Conservation (phyloP, 2,329 filamentous ascomycete species). For the Aspergillus sergii region DNA sequence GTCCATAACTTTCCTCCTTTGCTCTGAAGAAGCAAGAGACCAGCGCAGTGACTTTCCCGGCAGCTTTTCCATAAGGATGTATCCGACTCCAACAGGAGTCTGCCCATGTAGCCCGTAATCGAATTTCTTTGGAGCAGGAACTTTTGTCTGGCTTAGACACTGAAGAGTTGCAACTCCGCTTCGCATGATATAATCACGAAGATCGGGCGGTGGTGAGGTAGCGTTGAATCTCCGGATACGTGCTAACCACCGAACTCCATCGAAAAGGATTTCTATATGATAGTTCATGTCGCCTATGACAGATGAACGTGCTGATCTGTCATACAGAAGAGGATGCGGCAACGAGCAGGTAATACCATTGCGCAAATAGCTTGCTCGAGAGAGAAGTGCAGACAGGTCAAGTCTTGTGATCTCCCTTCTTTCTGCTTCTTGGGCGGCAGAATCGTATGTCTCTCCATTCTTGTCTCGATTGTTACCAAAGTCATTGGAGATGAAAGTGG, state of each 20-base stretch:
- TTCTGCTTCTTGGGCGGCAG: conserved; percentile 38
- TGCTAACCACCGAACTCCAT: conserved; percentile 47
- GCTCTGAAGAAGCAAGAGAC: conserved; percentile 34
- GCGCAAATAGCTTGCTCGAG: conserved; percentile 40
- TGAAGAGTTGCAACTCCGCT: conserved; percentile 48
- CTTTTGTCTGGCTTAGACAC: conserved; percentile 39
- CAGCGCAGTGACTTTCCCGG: conserved; percentile 42
- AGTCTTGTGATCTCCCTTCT: conserved; percentile 36
- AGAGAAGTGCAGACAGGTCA: conserved; percentile 39
- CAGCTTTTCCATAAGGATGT: conserved; percentile 49
- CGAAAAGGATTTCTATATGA: conserved; percentile 47
- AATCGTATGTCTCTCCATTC: conserved; percentile 41
- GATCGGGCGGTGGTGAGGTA: conserved; percentile 40
- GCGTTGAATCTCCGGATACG: conserved; percentile 46
- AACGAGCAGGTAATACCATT: conserved; percentile 40
- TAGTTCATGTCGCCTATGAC: conserved; percentile 53
- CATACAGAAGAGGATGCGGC: conserved; percentile 39
- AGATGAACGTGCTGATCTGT: conserved; percentile 35
- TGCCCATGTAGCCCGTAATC: conserved; percentile 38
- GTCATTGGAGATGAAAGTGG: not conserved
- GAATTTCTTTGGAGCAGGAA: conserved; percentile 44
- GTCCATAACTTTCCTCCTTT: conserved; percentile 39
- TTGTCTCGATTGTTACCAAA: conserved; percentile 17
- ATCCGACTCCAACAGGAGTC: conserved; percentile 44
- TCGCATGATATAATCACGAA: conserved; percentile 34